Evolutionary conservation across 2,329 filamentous ascomycete species (phyloP), one percentile per base, ranked within the genome.

Genomic region (Bipolaris bicolor): DNA sequence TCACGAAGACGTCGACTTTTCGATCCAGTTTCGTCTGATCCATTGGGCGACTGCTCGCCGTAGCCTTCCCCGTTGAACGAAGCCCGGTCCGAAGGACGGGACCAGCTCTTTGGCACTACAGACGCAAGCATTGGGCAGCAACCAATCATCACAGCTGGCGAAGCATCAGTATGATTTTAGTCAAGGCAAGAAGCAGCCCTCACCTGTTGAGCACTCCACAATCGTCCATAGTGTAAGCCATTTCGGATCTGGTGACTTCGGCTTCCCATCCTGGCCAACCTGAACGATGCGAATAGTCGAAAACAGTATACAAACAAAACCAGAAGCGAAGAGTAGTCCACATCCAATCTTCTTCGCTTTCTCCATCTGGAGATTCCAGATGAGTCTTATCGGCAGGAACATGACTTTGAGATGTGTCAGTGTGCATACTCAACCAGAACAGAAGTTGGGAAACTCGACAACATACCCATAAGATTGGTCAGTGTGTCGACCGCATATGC

Each of bases 201-300:
- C 67, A 76, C 75, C 75, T 47, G 75, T 74, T 24, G 74, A 66
- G 9, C 65, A 64, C 57, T 78, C 76, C 31, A 77, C 70, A 10
- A 72, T 69, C 7, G 69, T 73, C 76, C 76, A 78, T 16, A 78
- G 56, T 5, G 71, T 68, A 10, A 78, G 56, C 76, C 75, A 77
- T 6, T 72, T 70, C 20, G 67, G 67, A n/a, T 66, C 69, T 5
- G 73, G 74, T 5, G 63, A 69, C 3, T 50, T 64, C 37, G 63
- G 64, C 40, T 67, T 69, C 2, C 62, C 60, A n/a, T 67, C 58
- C 10, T 67, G 63, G n/a, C 62, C 72, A 26, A 77, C 65, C 33
- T 77, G 70, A 3, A 76, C 67, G 15, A 76, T 68, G 18, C 69
- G 68, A 26, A 72, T 56, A n/a, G 63, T 65, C 13, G 68, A 62